phyloP scores from a whole-genome alignment of 805 yeast species.

The Zygotorulaspora sp. region DNA sequence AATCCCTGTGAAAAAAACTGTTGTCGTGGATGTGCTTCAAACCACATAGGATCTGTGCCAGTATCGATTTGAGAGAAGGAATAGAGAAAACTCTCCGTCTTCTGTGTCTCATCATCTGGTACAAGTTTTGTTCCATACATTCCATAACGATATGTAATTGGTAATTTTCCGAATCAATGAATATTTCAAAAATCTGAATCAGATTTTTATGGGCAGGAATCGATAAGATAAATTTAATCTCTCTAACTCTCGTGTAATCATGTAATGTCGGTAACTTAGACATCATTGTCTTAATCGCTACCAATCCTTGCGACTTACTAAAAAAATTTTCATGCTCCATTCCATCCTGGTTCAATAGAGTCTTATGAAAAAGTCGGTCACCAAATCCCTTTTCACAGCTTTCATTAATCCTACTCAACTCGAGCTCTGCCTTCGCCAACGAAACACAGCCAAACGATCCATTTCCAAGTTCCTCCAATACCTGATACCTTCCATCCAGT shows the following conservation, averaged over 20 bases:
- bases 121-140: conserved; percentile 74
- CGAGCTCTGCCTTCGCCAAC: conserved; percentile 48
- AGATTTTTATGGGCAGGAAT: conserved; percentile 69
- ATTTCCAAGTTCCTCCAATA: conserved; percentile 54
- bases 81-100: conserved; percentile 50
- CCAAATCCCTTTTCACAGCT: conserved; percentile 4
- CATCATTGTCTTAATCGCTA: conserved; percentile 81
- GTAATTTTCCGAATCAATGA: conserved; percentile 57
- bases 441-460: conserved; percentile 75
- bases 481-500: conserved; percentile 42
- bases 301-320: conserved; percentile 40
- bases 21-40: conserved; percentile 74
- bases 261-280: conserved; percentile 48
- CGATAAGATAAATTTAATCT: conserved; percentile 58
- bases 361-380: conserved; percentile 24
- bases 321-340: conserved; percentile 30
- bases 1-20: conserved; percentile 70
- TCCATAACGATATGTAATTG: conserved; percentile 85
- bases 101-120: conserved; percentile 68
- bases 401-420: conserved; percentile 9
- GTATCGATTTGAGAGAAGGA: conserved; percentile 57
- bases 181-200: conserved; percentile 72
- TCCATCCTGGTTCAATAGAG: conserved; percentile 44
- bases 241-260: conserved; percentile 58
- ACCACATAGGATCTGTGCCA: conserved; percentile 70